A percentile compares a stretch with the other conserved stretches of the same genome.
These are phyloP conservation scores for Pichia nanzhaoensis DNA, from an alignment of 805 yeast species.

Conservation along the genomic window DNA sequence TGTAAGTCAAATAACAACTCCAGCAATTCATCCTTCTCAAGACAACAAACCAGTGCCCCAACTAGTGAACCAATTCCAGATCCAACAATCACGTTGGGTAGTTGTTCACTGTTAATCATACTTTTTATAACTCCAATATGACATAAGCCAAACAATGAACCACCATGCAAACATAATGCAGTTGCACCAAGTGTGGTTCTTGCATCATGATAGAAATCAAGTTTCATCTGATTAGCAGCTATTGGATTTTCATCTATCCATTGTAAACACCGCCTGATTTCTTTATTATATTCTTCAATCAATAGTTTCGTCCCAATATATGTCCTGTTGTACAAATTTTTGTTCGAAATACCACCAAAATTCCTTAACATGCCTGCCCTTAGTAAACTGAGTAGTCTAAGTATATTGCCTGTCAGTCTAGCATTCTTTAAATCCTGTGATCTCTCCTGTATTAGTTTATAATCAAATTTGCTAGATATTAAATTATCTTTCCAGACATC, in stretches of 20 bases:
- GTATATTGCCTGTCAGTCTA: constrained; percentile 49
- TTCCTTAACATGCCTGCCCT: constrained; percentile 83
- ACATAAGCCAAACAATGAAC: constrained; percentile 88
- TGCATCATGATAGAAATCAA: constrained; percentile 78
- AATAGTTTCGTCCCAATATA: constrained; percentile 83
- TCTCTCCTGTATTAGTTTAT: constrained; percentile 70
- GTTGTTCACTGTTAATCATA: constrained; percentile 60
- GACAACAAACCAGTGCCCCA: constrained; percentile 76
- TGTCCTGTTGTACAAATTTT: constrained; percentile 70
- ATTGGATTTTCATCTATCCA: constrained; percentile 22
- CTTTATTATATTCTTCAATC: constrained; percentile 80
- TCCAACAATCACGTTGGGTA: constrained; percentile 86
- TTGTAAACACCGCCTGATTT: constrained; percentile 60
- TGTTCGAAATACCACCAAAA: constrained; percentile 84
- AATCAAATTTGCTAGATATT: constrained; percentile 75
- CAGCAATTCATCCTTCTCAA: constrained; percentile 57
- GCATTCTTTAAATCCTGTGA: constrained; percentile 57
- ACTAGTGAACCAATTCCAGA: constrained; percentile 92
- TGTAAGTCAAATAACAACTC: constrained; percentile 37
- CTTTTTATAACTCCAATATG: constrained; percentile 91
- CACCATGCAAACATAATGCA: constrained; percentile 89
- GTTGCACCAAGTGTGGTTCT: constrained; percentile 86
- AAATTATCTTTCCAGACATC: constrained; percentile 78
- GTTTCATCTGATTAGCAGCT: constrained; percentile 43
- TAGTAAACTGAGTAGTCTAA: constrained; percentile 54